Evolutionary conservation across 176 grass and related monocot species (phyloP), one percentile per base, ranked within the genome.

Genomic region (Raddia guianensis): DNA sequence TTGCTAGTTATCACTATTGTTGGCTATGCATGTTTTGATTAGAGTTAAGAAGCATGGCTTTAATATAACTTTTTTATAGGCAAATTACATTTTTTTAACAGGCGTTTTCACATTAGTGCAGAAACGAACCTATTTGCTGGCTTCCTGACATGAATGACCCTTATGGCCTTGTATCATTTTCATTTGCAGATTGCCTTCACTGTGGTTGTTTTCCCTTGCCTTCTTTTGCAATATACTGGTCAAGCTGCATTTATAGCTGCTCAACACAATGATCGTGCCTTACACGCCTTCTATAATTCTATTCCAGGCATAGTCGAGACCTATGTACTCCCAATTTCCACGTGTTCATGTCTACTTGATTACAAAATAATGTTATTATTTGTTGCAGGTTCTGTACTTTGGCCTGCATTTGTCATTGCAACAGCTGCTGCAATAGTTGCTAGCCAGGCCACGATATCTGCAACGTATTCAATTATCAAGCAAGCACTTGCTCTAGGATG

Each of bases 361-460:
- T 70, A 27, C 35, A 63, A 34, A 55, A 32, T 20, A 42, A 79
- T 21, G n/a, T 37, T 5, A 48, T 70, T 70, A 34, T 72, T 79
- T 80, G 32, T 7, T 4, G 10, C 86, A 94, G 95, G 67, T 40
- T n/a, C 14, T 55, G 66, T 98, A 77, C 91, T 53, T 82, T 98
- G 95, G 95, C 95, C 95, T 8, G 78, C 80, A 66, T 91, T 98
- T 82, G 34, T 87, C 16, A 12, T 94, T 44, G 92, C 92, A 53
- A 94, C 91, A 65, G 81, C 89, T 67, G 92, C 95, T 48, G 87
- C 95, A 51, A 45, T 98, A 79, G 91, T 98, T 78, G 92, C 91
- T 79, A 98, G 95, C 70, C 95, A 98, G 80, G 95, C 92, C 45
- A 98, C 89, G 7, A 98, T 98, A 66, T 98, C 92, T 2, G 92